A percentile compares a stretch with the other conserved stretches of the same genome.
Evolutionary conservation across 371 early-diverging fungal genomes (phyloP).

Genomic region (Smittium mucronatum): DNA sequence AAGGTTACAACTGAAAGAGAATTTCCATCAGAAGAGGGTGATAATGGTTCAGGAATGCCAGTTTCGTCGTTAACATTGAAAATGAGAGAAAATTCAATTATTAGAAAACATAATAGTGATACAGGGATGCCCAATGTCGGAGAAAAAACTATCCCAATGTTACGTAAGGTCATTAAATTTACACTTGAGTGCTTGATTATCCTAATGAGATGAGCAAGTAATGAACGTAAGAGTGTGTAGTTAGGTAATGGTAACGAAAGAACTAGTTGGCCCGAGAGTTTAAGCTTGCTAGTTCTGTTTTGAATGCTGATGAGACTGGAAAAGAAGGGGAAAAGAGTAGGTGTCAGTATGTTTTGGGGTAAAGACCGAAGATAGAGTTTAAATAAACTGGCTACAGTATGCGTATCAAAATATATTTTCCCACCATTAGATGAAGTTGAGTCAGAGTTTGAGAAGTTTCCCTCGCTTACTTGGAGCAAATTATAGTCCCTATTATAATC

Average conservation of each 20-base stretch:
- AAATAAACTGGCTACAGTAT: slow-evolving; percentile 80
- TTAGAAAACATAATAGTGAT: slow-evolving; percentile 69
- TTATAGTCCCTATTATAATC: slow-evolving; percentile 40
- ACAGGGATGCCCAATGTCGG: slow-evolving; percentile 87
- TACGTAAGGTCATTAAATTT: slow-evolving; percentile 89
- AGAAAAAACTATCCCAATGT: slow-evolving; percentile 88
- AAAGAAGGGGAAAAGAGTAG: slow-evolving; percentile 63
- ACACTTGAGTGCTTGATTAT: slow-evolving; percentile 64
- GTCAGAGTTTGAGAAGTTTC: background rate
- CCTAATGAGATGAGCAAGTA: slow-evolving; percentile 77
- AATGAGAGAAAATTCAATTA: slow-evolving; percentile 76
- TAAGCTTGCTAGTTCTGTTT: slow-evolving; percentile 54
- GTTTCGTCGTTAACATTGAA: slow-evolving; percentile 52
- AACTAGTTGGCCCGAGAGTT: slow-evolving; percentile 63
- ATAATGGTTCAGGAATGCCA: slow-evolving; percentile 3
- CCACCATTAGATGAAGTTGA: slow-evolving; percentile 11
- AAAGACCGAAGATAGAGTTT: slow-evolving; percentile 86
- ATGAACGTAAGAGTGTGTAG: slow-evolving; percentile 71
- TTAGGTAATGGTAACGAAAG: slow-evolving; percentile 67
- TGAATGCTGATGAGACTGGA: slow-evolving; percentile 54
- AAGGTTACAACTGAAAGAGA: background rate
- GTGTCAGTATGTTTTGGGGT: slow-evolving; percentile 71
- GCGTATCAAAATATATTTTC: slow-evolving; percentile 64
- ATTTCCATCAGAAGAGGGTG: background rate
- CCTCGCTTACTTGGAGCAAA: slow-evolving; percentile 22